phyloP scores from a whole-genome alignment of 306 rosid genomes.

The Abrus precatorius region DNA sequence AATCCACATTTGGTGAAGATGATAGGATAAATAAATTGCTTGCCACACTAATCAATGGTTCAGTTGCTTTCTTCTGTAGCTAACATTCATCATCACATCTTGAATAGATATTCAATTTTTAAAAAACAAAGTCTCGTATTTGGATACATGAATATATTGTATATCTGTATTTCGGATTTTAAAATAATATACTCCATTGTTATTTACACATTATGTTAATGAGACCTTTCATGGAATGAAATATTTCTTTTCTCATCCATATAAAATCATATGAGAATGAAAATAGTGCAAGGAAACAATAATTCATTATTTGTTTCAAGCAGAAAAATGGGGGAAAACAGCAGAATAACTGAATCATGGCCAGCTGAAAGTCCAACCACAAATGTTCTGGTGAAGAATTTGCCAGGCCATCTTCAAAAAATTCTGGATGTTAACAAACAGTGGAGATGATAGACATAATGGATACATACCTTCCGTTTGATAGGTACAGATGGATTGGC shows the following conservation, averaged over 20 bases:
- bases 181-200: conserved; percentile 16
- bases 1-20: conserved; percentile 22
- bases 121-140: conserved; percentile 19
- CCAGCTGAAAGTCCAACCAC: conserved; percentile 26
- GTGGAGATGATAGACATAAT: conserved; percentile 36
- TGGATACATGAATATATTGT: conserved; percentile 5
- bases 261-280: conserved; percentile 17
- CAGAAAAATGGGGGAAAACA: conserved; percentile 34
- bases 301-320: conserved; percentile 31
- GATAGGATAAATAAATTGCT: conserved; percentile 20
- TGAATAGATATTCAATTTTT: conserved; percentile 20
- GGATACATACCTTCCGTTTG: conserved; percentile 81
- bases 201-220: conserved; percentile 32
- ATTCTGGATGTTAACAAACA: conserved; percentile 21
- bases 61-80: not conserved
- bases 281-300: conserved; percentile 35
- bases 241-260: conserved; percentile 12
- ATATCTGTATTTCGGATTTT: conserved; percentile 12
- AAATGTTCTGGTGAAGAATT: conserved; percentile 25
- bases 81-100: conserved; percentile 1
- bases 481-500: conserved; percentile 70
- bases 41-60: conserved; percentile 40
- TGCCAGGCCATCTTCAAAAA: conserved; percentile 16
- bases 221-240: conserved; percentile 6
- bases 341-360: conserved; percentile 31